Percentiles rank a stretch among this genome's conserved stretches.
phyloP scores from a whole-genome alignment of 768 basidiomycete species.

The Pluteus cervinus region DNA sequence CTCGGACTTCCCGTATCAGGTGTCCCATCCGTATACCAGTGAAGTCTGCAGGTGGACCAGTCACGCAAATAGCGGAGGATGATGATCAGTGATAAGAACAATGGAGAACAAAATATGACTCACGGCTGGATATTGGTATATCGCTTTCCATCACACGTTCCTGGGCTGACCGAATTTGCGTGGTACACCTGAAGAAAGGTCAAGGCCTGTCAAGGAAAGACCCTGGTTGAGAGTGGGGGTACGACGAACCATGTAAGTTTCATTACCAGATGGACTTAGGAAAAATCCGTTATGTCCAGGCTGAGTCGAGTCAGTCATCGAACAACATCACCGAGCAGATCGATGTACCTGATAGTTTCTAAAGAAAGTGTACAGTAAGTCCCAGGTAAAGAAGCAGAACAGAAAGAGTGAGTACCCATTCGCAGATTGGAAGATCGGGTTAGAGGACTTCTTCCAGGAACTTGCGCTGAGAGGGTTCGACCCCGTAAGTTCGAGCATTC shows the following conservation, averaged over 20 bases:
- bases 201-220: background rate
- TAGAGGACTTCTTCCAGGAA: conserved; percentile 24
- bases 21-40: background rate
- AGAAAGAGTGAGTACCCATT: conserved; percentile 17
- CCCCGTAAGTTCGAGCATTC: conserved; percentile 24
- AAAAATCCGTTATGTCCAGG: conserved; percentile 32
- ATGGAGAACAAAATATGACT: no score
- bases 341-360: conserved; percentile 11
- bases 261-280: conserved; percentile 19
- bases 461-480: conserved; percentile 22
- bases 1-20: background rate
- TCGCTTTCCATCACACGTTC: background rate
- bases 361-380: background rate
- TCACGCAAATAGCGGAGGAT: no score
- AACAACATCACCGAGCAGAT: no score
- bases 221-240: background rate
- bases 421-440: conserved; percentile 21
- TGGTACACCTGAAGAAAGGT: background rate
- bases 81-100: no score
- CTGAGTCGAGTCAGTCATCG: conserved; percentile 8
- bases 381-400: background rate
- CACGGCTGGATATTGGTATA: background rate
- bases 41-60: no score
- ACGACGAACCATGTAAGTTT: conserved; percentile 16
- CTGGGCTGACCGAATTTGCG: background rate